These are phyloP conservation scores for Senecio squalidus DNA, from an alignment of 140 eudicot species.

Conservation along the genomic window DNA sequence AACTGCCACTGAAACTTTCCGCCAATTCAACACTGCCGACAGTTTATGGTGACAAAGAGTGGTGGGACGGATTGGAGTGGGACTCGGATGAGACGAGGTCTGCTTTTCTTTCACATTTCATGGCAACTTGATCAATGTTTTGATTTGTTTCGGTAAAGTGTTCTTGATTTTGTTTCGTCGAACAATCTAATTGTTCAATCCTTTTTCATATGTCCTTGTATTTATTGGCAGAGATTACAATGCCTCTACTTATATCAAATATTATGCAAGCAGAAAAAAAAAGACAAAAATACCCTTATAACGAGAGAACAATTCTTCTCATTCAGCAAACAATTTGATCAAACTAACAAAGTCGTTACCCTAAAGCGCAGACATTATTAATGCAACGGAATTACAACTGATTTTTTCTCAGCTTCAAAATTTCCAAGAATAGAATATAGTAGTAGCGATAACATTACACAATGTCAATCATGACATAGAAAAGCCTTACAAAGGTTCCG, in stretches of 20 bases:
- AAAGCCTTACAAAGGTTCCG: constrained; percentile 21
- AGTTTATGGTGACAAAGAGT: constrained; percentile 31
- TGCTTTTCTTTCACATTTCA: constrained; percentile 16
- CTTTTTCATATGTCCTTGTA: not conserved
- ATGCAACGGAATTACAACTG: constrained; percentile 26
- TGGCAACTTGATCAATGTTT: not conserved
- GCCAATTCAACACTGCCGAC: constrained; percentile 25
- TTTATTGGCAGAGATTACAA: not conserved
- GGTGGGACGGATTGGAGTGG: constrained; percentile 45
- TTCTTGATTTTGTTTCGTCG: no score
- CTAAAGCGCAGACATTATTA: constrained; percentile 34
- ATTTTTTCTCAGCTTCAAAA: constrained; percentile 28
- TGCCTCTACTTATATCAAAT: not conserved
- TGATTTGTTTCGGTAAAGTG: not conserved
- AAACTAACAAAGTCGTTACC: constrained; percentile 19
- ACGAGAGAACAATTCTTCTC: constrained; percentile 4
- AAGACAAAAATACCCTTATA: not conserved
- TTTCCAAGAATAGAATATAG: constrained; percentile 30
- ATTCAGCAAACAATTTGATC: constrained; percentile 18
- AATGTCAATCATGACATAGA: constrained; percentile 13
- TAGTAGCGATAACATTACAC: constrained; percentile 21
- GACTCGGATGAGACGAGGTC: constrained; percentile 18
- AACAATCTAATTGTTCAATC: no score
- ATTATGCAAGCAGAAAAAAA: not conserved
- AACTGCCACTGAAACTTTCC: constrained; percentile 24